Conservation (phyloP, 129 eudicot genomes). For the Flaveria brownii region DNA sequence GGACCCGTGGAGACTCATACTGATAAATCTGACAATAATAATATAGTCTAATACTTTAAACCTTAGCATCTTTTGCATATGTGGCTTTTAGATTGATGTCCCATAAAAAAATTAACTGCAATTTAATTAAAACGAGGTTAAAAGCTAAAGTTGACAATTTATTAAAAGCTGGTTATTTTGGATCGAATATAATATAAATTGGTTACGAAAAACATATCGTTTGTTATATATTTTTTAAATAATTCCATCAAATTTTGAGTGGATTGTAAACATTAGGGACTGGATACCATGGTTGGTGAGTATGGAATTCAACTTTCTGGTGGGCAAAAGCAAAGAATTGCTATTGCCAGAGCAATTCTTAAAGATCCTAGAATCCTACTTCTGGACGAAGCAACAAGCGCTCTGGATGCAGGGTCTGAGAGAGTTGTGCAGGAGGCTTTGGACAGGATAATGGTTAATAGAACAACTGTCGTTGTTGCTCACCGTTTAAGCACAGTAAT, state of each 20-base stretch:
- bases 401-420: conserved; percentile 77
- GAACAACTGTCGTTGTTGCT: conserved; percentile 75
- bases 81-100: too few relatives aligned
- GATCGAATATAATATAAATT: too few relatives aligned
- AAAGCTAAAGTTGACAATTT: too few relatives aligned
- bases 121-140: too few relatives aligned
- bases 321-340: conserved; percentile 88
- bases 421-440: conserved; percentile 76
- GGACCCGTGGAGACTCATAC: too few relatives aligned
- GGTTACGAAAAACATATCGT: too few relatives aligned
- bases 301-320: conserved; percentile 79
- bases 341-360: conserved; percentile 79
- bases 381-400: conserved; percentile 86
- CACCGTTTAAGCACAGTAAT: conserved; percentile 70
- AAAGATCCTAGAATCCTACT: conserved; percentile 73
- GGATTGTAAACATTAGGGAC: conserved; percentile 37
- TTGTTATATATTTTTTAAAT: background rate
- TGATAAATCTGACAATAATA: too few relatives aligned
- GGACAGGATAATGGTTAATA: conserved; percentile 63
- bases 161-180: too few relatives aligned
- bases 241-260: background rate
- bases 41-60: too few relatives aligned
- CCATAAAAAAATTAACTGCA: too few relatives aligned
- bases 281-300: conserved; percentile 76
- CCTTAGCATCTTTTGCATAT: too few relatives aligned